phyloP scores from a whole-genome alignment of 345 rosid species.

The Cochlearia excelsa region DNA sequence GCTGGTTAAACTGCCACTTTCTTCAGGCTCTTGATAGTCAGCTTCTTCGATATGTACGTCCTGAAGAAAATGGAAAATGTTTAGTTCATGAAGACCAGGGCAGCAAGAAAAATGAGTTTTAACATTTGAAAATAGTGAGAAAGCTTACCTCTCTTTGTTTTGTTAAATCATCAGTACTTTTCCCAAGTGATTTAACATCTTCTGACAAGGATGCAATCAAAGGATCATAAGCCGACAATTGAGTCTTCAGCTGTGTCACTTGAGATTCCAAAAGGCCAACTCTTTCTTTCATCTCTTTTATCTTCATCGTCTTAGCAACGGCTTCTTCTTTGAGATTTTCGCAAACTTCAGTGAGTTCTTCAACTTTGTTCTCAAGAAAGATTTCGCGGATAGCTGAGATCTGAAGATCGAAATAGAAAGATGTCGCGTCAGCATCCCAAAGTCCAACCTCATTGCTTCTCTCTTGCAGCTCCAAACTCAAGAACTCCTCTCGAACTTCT shows the following conservation, averaged over 20 bases:
- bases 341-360: conserved; percentile 49
- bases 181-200: conserved; percentile 55
- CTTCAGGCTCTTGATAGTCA: conserved; percentile 32
- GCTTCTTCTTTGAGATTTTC: conserved; percentile 52
- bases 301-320: conserved; percentile 41
- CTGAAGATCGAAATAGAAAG: conserved; percentile 87
- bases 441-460: conserved; percentile 69
- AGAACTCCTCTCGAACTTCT: conserved; percentile 54
- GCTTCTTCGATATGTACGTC: conserved; percentile 29
- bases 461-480: conserved; percentile 77
- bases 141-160: conserved; percentile 39
- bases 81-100: conserved; percentile 19
- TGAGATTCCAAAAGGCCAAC: conserved; percentile 53
- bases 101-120: conserved; percentile 30
- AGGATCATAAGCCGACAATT: conserved; percentile 57
- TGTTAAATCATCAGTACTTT: conserved; percentile 37
- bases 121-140: conserved; percentile 16
- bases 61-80: conserved; percentile 14
- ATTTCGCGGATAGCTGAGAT: conserved; percentile 63
- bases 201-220: conserved; percentile 54
- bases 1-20: conserved; percentile 27
- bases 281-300: conserved; percentile 63
- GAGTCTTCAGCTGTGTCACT: conserved; percentile 54
- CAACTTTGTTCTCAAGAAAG: conserved; percentile 62
- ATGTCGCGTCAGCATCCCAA: conserved; percentile 91